Base-by-base conservation (phyloP, 257 asterid genomes). In the Primulina tabacum region DNA sequence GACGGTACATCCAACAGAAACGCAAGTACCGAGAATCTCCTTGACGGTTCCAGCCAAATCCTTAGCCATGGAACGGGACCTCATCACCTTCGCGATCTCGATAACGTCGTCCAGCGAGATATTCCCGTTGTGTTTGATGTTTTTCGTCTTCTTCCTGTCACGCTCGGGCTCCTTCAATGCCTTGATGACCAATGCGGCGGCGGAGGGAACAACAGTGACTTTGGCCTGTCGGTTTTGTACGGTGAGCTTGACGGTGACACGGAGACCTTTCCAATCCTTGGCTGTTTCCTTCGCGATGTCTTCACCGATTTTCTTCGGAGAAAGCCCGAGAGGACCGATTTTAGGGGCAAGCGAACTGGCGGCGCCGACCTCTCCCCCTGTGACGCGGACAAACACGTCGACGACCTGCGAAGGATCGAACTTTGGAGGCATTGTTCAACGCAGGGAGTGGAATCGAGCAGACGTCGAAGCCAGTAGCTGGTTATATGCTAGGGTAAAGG, bases 1-100 rank as follows among this genome's bases (percentile, higher is more conserved):
- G 0, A 86, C 88, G n/a, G 91, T 86, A 73, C 91, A 86, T 0
- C 91, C 91, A 26, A 86, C 91, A 0, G 91, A 86, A 0, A 86
- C 89, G 52, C 91, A 86, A 1, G 91, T 86, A 7, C 91, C 91
- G 10, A 86, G 80, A n/a, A 86, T 86, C 83, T 86, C 91, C 86
- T 82, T 86, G 4, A 86, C 88, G 28, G 86, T 83, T 4, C 91
- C 89, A 20, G 73, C 14, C 79, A 86, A 78, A 1, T 86, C 91
- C 84, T 86, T 86, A 1, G 91, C 91, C 83, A 85, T 85, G 9
- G 90, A 85, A 35, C 90, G 74, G 0, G 82, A 65, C 70, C 71
- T 67, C 90, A 85, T 85, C 69, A 85, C 79, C 75, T 80, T 80
- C 32, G 90, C 87, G 64, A 85, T 85, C 84, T 85, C 90, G 73